A percentile compares a stretch with the other conserved stretches of the same genome.
phyloP scores from a whole-genome alignment of 2,329 filamentous ascomycete species.

The Beauveria bassiana region DNA sequence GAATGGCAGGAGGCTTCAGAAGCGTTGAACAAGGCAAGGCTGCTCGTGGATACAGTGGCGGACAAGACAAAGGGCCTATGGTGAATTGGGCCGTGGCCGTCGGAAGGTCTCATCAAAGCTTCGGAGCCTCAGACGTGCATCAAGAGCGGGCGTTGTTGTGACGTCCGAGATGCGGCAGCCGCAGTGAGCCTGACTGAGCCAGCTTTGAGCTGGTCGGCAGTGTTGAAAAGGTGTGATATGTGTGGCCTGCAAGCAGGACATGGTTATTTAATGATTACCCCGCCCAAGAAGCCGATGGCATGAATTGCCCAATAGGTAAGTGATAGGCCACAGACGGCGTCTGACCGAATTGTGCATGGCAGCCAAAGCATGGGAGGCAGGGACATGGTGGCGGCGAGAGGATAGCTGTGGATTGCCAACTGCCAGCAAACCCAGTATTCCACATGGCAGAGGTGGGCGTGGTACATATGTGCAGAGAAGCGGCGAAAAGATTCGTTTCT shows the following conservation, averaged over 20 bases:
- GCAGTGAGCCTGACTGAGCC: neutral
- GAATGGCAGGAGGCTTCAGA: neutral
- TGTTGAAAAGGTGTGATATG: neutral
- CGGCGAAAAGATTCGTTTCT: too few relatives aligned
- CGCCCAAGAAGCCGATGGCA: too few relatives aligned
- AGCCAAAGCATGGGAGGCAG: too few relatives aligned
- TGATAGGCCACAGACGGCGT: too few relatives aligned
- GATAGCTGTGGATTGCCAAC: too few relatives aligned
- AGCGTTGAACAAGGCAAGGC: neutral
- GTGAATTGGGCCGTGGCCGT: neutral
- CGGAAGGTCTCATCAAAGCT: neutral
- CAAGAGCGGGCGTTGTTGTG: slow-evolving; percentile 2
- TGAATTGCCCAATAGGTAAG: too few relatives aligned
- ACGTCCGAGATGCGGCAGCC: slow-evolving; percentile 2
- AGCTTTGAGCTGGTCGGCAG: neutral
- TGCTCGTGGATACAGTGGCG: neutral
- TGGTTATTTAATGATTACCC: too few relatives aligned
- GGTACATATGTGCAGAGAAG: neutral
- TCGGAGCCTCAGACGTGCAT: neutral
- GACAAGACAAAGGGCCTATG: neutral
- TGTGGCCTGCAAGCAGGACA: too few relatives aligned
- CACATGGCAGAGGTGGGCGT: neutral
- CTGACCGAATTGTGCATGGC: too few relatives aligned
- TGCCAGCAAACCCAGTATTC: neutral
- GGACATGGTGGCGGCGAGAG: too few relatives aligned